Evolutionary conservation across 495 filamentous ascomycete genomes (phyloP).

Genomic region (Penicillium lividum): DNA sequence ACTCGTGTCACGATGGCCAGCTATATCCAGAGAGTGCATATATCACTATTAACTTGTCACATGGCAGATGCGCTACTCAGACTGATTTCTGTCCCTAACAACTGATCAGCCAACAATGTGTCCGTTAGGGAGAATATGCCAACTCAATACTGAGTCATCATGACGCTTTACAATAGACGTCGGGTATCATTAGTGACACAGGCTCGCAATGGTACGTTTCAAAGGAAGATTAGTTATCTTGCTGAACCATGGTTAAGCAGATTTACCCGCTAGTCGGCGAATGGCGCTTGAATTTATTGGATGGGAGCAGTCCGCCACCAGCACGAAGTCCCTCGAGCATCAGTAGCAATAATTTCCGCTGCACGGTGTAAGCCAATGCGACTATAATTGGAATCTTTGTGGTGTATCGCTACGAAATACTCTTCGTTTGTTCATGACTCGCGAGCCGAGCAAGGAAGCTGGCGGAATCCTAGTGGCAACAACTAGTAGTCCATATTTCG

Average conservation of each 20-base stretch:
- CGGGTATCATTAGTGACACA: neutral
- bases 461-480: neutral
- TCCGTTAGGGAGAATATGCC: too few species aligned
- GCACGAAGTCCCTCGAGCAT: neutral
- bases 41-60: too few species aligned
- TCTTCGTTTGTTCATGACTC: neutral
- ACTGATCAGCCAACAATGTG: too few species aligned
- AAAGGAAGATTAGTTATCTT: neutral
- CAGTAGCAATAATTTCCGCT: neutral
- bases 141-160: neutral
- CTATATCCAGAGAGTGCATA: too few species aligned
- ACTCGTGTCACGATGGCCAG: too few species aligned
- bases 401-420: neutral
- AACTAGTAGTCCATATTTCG: neutral
- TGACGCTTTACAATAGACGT: neutral
- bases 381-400: neutral
- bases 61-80: too few species aligned
- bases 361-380: neutral
- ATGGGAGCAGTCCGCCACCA: neutral
- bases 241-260: constrained; percentile 1
- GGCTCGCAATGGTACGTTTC: neutral
- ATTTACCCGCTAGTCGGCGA: neutral
- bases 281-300: neutral
- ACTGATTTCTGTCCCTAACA: too few species aligned
- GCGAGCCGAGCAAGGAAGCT: neutral